These are phyloP conservation scores for Penicillium psychrofluorescens DNA, from an alignment of 495 filamentous ascomycete species.

Conservation along the genomic window DNA sequence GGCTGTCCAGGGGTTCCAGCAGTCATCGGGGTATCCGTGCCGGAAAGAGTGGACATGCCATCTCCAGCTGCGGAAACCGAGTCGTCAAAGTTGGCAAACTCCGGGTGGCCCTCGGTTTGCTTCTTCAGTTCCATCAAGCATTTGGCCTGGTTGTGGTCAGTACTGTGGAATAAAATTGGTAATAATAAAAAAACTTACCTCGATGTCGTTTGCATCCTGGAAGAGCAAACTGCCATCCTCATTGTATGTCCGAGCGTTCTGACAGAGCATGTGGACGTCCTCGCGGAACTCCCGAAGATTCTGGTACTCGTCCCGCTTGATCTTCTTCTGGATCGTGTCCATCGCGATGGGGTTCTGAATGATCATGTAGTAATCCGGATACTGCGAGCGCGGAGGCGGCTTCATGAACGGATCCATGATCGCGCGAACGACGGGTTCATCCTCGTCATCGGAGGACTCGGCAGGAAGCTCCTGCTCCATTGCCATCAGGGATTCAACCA, in stretches of 20 bases:
- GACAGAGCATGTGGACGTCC: slow-evolving; percentile 77
- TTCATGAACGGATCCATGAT: slow-evolving; percentile 95
- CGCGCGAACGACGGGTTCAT: slow-evolving; percentile 54
- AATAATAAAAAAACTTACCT: slow-evolving; percentile 55
- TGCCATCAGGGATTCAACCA: slow-evolving; percentile 72
- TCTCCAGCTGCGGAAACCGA: slow-evolving; percentile 41
- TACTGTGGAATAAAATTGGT: too few relatives aligned
- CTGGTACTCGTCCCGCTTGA: slow-evolving; percentile 88
- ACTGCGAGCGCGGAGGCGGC: slow-evolving; percentile 76
- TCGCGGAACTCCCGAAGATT: slow-evolving; percentile 69
- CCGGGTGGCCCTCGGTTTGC: slow-evolving; percentile 61
- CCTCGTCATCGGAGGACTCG: slow-evolving; percentile 55
- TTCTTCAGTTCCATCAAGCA: slow-evolving; percentile 61
- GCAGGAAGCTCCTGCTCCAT: slow-evolving; percentile 58
- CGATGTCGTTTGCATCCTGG: slow-evolving; percentile 86
- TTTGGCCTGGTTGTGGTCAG: slow-evolving; percentile 42
- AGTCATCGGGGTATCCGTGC: slow-evolving; percentile 63
- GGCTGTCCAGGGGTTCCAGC: slow-evolving; percentile 43
- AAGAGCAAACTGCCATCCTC: slow-evolving; percentile 88
- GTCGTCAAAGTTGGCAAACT: slow-evolving; percentile 65
- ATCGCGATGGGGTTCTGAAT: slow-evolving; percentile 89
- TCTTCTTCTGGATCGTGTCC: slow-evolving; percentile 85
- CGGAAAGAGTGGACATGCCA: slow-evolving; percentile 59
- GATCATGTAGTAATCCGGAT: slow-evolving; percentile 89
- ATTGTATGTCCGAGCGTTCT: slow-evolving; percentile 91